Evolutionary conservation across 1,284 basidiomycete species (phyloP).

Genomic region (Grifola frondosa): DNA sequence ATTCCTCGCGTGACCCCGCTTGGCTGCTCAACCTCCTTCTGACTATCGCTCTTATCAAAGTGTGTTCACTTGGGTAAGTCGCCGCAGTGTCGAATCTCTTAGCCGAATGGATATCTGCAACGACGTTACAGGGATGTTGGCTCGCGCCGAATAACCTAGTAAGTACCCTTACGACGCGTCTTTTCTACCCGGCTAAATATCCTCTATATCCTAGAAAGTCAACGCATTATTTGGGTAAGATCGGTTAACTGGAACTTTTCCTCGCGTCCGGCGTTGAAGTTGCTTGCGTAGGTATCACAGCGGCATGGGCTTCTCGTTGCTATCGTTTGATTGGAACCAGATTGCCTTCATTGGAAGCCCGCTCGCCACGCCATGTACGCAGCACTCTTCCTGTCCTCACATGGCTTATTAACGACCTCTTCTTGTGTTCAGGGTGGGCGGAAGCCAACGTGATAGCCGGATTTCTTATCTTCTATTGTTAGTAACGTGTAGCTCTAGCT

Average conservation of each 20-base stretch:
- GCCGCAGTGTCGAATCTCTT: too few species aligned
- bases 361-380: constrained; percentile 34
- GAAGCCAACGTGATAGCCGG: constrained; percentile 80
- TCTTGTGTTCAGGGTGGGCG: constrained; percentile 51
- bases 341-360: constrained; percentile 64
- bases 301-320: constrained; percentile 61
- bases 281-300: constrained; percentile 25
- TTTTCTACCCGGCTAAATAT: background rate
- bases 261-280: background rate
- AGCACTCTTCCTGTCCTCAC: background rate
- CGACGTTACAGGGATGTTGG: constrained; percentile 60
- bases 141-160: constrained; percentile 68
- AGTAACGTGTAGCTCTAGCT: constrained; percentile 1
- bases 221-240: constrained; percentile 83
- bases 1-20: background rate
- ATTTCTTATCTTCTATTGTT: constrained; percentile 75
- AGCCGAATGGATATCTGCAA: too few species aligned
- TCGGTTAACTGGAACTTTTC: constrained; percentile 31
- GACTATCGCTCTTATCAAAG: constrained; percentile 41
- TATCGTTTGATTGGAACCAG: constrained; percentile 79
- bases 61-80: constrained; percentile 57
- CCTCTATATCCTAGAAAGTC: constrained; percentile 35
- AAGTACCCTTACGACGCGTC: constrained; percentile 11
- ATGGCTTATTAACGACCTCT: background rate
- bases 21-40: background rate